Percentiles rank a stretch among this genome's conserved stretches.
These are phyloP conservation scores for Alternaria brassicae DNA, from an alignment of 2,329 filamentous ascomycete species.

Conservation along the genomic window DNA sequence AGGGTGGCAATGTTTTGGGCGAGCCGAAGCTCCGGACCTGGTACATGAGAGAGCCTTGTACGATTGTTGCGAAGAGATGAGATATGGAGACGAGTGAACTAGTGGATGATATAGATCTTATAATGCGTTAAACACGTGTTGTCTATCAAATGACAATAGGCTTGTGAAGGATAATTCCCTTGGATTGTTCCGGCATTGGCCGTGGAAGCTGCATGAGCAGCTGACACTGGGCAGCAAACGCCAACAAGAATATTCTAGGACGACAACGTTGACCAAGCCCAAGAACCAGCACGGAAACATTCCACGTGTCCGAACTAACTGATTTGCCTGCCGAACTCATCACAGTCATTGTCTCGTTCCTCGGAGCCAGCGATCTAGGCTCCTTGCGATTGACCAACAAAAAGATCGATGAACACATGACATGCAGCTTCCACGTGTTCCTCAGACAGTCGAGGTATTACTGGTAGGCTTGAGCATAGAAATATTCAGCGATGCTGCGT, in stretches of 20 bases:
- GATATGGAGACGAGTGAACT: neutral
- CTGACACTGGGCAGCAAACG: neutral
- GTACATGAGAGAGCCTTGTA: conserved; percentile 55
- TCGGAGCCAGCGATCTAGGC: neutral
- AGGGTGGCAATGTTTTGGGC: conserved; percentile 36
- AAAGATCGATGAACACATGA: neutral
- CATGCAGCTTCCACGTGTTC: fast-evolving
- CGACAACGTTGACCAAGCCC: neutral
- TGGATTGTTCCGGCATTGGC: too few relatives aligned
- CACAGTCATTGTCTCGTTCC: neutral
- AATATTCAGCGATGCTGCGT: neutral
- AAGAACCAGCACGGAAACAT: neutral
- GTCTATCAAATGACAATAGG: too few relatives aligned
- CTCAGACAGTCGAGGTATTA: neutral
- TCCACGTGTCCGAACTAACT: fast-evolving
- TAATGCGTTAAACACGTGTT: neutral
- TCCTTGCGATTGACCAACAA: neutral
- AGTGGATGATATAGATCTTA: neutral
- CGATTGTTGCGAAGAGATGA: conserved; percentile 48
- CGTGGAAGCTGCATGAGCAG: too few relatives aligned
- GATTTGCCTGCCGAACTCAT: neutral
- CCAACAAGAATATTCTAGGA: neutral
- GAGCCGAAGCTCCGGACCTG: conserved; percentile 54
- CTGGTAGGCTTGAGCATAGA: neutral
- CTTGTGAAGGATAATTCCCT: neutral